A percentile compares a stretch with the other conserved stretches of the same genome.
phyloP scores from a whole-genome alignment of 495 filamentous ascomycete genomes.

The Penicillium soppii region DNA sequence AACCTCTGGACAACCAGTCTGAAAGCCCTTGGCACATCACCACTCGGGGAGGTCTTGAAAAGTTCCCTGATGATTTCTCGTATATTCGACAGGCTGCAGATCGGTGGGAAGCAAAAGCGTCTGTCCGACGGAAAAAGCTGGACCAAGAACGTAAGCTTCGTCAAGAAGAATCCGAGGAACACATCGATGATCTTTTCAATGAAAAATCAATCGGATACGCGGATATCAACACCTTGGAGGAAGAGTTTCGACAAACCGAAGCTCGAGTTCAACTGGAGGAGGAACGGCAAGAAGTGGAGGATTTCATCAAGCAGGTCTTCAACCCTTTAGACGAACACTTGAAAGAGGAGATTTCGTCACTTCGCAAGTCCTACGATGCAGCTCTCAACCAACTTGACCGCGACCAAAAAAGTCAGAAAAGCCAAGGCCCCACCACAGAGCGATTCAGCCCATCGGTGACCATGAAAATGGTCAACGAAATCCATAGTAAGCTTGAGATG shows the following conservation, averaged over 20 bases:
- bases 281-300: conserved; percentile 53
- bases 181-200: conserved; percentile 57
- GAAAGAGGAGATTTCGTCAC: conserved; percentile 50
- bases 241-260: conserved; percentile 58
- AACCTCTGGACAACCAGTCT: conserved; percentile 33
- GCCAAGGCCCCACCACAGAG: conserved; percentile 29
- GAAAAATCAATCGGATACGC: conserved; percentile 61
- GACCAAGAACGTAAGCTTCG: conserved; percentile 50
- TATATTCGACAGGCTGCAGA: conserved; percentile 47
- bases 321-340: conserved; percentile 50
- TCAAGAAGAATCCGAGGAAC: conserved; percentile 54
- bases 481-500: conserved; percentile 47
- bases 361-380: conserved; percentile 52
- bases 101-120: conserved; percentile 46
- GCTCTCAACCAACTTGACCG: conserved; percentile 42
- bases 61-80: conserved; percentile 46
- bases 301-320: conserved; percentile 53
- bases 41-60: conserved; percentile 32
- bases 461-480: conserved; percentile 47
- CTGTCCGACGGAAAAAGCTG: conserved; percentile 39
- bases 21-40: conserved; percentile 38
- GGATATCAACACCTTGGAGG: conserved; percentile 59
- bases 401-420: conserved; percentile 44
- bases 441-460: conserved; percentile 41
- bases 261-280: conserved; percentile 53